Base-by-base conservation (phyloP, 2,329 filamentous ascomycete genomes). In the Aspergillus calidoustus region DNA sequence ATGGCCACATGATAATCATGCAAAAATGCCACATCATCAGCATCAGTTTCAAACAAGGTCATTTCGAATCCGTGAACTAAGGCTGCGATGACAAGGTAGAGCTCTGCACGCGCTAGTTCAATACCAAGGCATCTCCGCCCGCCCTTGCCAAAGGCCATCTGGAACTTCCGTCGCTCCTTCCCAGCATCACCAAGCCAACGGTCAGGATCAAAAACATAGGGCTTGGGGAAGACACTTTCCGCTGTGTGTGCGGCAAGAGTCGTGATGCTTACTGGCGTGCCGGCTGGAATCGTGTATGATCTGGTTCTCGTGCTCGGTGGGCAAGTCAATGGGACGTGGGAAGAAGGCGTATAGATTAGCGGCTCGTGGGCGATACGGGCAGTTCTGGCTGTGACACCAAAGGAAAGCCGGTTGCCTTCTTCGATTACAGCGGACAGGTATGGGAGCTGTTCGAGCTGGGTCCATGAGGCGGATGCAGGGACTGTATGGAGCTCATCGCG, bases 121-220 rank as follows among this genome's bases (percentile, higher is more conserved):
- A 80, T 72, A 0, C 80, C 80, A 13, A 82, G 65, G 63, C 80
- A 83, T 11, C 68, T 68, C 15, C 80, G 69, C 4, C 75, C 76
- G 0, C 81, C 81, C 43, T 76, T 75, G 3, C 74, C 72, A 61
- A 82, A 82, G 0, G 70, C 71, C 5, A 81, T 74, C 52, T 79
- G 72, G 61, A 77, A 81, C 31, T 73, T 72, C n/a, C 77, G 75
- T 6, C 79, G 66, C 17, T 76, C 57, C 63, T 22, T 71, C 53
- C 17, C 74, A 68, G 22, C 66, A 55, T 55, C 68, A 59, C 43
- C 72, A 60, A 81, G 66, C 79, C 79, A 82, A 34, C 79, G 74
- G 58, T 81, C 76, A 0, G 79, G 79, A 3, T 76, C 68, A 56
- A 78, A 81, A 0, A 55, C 38, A 17, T 66, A 58, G 1, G 52